phyloP scores from a whole-genome alignment of 306 rosid genomes.

The Vachellia collinsii region DNA sequence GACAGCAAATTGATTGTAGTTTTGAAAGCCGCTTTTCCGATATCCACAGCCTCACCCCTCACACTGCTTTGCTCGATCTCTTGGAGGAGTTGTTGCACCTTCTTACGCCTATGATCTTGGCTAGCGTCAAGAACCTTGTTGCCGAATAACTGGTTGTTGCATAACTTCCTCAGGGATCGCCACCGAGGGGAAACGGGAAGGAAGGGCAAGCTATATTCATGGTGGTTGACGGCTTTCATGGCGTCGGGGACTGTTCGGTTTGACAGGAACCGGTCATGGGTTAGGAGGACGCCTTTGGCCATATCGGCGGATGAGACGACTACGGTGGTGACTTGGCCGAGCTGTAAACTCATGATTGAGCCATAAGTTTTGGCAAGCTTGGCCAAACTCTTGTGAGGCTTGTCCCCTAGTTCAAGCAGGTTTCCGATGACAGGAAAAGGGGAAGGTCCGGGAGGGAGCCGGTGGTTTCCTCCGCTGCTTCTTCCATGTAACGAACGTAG shows the following conservation, averaged over 20 bases:
- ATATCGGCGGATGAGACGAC: constrained; percentile 47
- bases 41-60: constrained; percentile 39
- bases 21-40: constrained; percentile 49
- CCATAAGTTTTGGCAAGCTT: constrained; percentile 45
- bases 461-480: not conserved
- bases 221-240: constrained; percentile 33
- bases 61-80: constrained; percentile 11
- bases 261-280: constrained; percentile 47
- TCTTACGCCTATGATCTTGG: constrained; percentile 14
- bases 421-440: constrained; percentile 58
- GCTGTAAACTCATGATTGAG: constrained; percentile 52
- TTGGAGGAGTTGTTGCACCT: constrained; percentile 36
- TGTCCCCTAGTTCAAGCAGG: constrained; percentile 55
- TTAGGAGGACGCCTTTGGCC: constrained; percentile 52
- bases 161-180: constrained; percentile 49
- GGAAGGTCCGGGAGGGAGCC: constrained; percentile 61
- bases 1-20: constrained; percentile 51
- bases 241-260: constrained; percentile 46
- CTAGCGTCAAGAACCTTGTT: constrained; percentile 43
- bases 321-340: constrained; percentile 54
- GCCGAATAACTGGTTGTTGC: constrained; percentile 43
- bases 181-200: constrained; percentile 42
- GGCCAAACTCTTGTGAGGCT: constrained; percentile 57
- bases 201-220: constrained; percentile 37
- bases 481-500: not conserved